Evolutionary conservation across 2,329 filamentous ascomycete species (phyloP).

Genomic region (Claviceps sp.): DNA sequence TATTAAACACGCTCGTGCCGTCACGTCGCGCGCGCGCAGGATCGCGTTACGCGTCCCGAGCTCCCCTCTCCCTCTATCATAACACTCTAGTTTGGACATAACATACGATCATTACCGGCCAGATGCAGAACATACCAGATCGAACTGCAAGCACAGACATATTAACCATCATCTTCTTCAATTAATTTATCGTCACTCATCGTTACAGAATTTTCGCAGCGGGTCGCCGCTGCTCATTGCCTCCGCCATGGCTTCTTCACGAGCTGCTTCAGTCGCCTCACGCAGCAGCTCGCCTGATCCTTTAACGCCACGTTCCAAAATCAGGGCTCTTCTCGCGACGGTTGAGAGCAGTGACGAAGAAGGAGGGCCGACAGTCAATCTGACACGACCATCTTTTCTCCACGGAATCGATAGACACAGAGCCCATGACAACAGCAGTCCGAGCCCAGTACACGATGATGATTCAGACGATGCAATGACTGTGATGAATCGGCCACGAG

Average conservation of each 20-base stretch:
- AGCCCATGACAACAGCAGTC: neutral
- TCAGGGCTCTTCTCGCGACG: slow-evolving; percentile 37
- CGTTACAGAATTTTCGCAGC: neutral
- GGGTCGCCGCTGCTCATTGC: neutral
- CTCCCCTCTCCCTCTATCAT: slow-evolving; percentile 11
- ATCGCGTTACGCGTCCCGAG: slow-evolving; percentile 19
- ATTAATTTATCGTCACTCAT: neutral
- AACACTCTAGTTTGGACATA: too few relatives aligned
- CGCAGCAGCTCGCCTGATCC: slow-evolving; percentile 29
- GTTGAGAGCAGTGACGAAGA: slow-evolving; percentile 38
- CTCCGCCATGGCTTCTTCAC: slow-evolving; percentile 33
- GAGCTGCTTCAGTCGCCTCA: slow-evolving; percentile 30
- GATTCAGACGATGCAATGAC: slow-evolving; percentile 31
- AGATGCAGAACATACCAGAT: neutral
- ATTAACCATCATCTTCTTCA: neutral
- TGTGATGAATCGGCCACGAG: slow-evolving; percentile 36
- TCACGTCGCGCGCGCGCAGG: slow-evolving; percentile 10
- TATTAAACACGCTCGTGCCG: slow-evolving; percentile 1
- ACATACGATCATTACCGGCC: neutral
- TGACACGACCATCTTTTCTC: slow-evolving; percentile 5
- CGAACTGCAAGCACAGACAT: neutral
- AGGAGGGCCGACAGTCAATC: slow-evolving; percentile 10
- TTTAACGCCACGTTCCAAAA: slow-evolving; percentile 40
- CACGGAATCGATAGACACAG: neutral
- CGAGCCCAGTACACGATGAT: slow-evolving; percentile 19